Evolutionary conservation across 1,139 yeast genomes (phyloP), one percentile per base, ranked within the genome.

Genomic region (Geotrichum klebahnii): DNA sequence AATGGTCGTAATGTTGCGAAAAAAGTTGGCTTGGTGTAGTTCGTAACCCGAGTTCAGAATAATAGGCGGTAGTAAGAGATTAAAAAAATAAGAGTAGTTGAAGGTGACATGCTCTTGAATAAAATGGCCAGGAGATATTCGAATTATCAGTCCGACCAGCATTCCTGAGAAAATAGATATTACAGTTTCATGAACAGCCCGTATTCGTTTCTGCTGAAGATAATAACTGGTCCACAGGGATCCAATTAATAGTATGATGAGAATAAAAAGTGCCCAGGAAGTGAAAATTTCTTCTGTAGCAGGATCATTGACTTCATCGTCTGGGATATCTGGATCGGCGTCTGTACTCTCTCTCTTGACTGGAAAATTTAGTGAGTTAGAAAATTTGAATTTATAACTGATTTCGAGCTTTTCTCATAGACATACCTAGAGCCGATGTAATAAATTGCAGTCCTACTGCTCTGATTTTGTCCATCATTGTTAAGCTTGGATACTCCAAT

Each of bases 211-310:
- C 62, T 88, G 96, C 64, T 92, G 96, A 49, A 92, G 72, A 66
- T 86, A 90, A 69, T 92, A 92, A 26, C 95, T 84, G 2, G 96
- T 86, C 96, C 97, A 92, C 48, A 92, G 72, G 0, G 98, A 96
- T 9, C 89, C 78, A 56, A 94, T 84, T 48, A 92, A 73, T 47
- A 92, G 74, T 52, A 85, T 79, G 47, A 92, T 69, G 56, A 92
- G 75, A 53, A 92, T 94, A 67, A 89, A 89, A 37, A 92, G 71
- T 0, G 98, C 97, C 98, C 98, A 92, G 0, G 96, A 87, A 8
- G 95, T 84, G 67, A 89, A 92, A 61, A 90, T 88, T 67, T 92
- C 98, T 61, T 92, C 96, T 1, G 92, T 82, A n/a, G 88, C 86
- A 0, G 97, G 96, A 62, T 87, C 88, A n/a, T 82, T 75, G 35